Evolutionary conservation across 148 eudicot genomes (phyloP).

Genomic region (Camellia japonica): DNA sequence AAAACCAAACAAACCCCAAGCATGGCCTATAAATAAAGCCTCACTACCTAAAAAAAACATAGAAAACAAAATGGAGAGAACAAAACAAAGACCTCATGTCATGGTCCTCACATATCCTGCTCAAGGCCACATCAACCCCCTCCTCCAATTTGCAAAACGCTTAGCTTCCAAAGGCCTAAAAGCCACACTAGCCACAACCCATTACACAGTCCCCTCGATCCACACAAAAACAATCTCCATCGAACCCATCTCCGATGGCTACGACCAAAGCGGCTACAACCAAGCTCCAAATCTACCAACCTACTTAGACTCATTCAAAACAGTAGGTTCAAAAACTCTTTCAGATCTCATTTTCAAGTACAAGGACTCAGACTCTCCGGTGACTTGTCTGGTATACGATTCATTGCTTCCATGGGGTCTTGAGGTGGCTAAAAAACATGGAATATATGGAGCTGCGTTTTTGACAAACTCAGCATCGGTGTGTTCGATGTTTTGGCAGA

Average conservation of each 20-base stretch:
- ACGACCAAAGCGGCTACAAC: not conserved
- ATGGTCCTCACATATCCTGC: not conserved
- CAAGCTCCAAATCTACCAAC: not conserved
- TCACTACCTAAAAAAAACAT: not conserved
- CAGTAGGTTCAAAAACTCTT: not conserved
- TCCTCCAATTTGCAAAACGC: constrained; percentile 3
- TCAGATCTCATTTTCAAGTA: not conserved
- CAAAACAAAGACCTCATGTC: not conserved
- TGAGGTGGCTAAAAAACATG: not conserved
- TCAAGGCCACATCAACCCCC: not conserved
- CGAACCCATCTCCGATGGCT: constrained; percentile 3
- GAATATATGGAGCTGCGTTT: not conserved
- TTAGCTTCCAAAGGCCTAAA: constrained; percentile 6
- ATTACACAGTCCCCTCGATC: not conserved
- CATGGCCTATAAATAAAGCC: no score
- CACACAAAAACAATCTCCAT: not conserved
- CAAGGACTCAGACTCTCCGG: not conserved
- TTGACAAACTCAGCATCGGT: constrained; percentile 13
- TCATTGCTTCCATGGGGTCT: constrained; percentile 3
- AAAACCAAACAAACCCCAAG: no score
- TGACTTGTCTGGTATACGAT: not conserved
- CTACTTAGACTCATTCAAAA: constrained; percentile 1
- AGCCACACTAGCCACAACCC: not conserved
- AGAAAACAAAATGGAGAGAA: not conserved
- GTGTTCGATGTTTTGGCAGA: constrained; percentile 1